phyloP scores from a whole-genome alignment of 2,329 filamentous ascomycete species.

The Lomentospora prolificans region DNA sequence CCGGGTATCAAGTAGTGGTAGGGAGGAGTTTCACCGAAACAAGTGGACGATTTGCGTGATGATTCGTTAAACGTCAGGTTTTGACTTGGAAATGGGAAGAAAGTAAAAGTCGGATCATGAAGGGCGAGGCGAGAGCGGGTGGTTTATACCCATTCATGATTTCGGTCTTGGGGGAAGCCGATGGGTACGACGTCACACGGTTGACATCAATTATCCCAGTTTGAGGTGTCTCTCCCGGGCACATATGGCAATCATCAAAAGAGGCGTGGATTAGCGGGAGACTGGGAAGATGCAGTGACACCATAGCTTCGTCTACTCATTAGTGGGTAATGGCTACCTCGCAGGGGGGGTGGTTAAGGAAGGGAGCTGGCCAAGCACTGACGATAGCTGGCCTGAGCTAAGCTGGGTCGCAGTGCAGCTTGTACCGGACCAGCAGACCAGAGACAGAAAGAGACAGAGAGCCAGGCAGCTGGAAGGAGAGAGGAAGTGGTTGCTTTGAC shows the following conservation, averaged over 20 bases:
- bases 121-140: not conserved
- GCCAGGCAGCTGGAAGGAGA: too few relatives aligned
- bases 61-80: conserved; percentile 1
- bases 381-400: too few relatives aligned
- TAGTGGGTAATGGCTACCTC: not conserved
- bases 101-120: not conserved
- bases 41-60: not conserved
- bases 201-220: not conserved
- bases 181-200: not conserved
- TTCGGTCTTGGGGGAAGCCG: not conserved
- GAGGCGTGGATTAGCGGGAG: not conserved
- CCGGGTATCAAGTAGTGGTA: conserved; percentile 6
- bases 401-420: too few relatives aligned
- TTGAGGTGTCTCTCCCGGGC: too few relatives aligned
- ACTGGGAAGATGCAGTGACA: not conserved
- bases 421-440: too few relatives aligned
- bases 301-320: not conserved
- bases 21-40: not conserved
- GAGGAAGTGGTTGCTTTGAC: not conserved
- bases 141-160: conserved; percentile 1
- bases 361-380: too few relatives aligned
- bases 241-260: not conserved
- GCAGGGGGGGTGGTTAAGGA: too few relatives aligned
- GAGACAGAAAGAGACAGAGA: not conserved
- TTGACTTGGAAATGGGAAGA: not conserved